These are phyloP conservation scores for Neofusicoccum ribis DNA, from an alignment of 2,329 filamentous ascomycete species.

Conservation along the genomic window DNA sequence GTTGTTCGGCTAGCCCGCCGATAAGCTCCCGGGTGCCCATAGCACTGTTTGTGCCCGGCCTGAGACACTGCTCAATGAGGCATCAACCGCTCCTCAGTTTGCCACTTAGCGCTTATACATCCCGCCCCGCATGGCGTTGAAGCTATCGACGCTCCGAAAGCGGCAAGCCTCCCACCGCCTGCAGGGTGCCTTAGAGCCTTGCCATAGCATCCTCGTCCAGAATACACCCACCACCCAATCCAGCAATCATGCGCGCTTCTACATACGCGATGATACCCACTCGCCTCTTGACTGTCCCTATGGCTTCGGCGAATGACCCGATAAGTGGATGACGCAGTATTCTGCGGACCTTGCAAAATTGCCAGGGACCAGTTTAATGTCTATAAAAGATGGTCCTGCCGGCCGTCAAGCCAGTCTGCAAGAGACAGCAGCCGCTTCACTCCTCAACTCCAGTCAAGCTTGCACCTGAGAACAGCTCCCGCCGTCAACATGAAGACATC, in stretches of 20 bases:
- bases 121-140: background rate
- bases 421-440: background rate
- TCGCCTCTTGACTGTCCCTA: background rate
- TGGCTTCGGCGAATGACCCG: slow-evolving; percentile 17
- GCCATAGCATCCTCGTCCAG: slow-evolving; percentile 1
- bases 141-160: background rate
- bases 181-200: slow-evolving; percentile 10
- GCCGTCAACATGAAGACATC: slow-evolving; percentile 13
- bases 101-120: background rate
- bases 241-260: slow-evolving; percentile 12
- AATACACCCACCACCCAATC: background rate
- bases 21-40: background rate
- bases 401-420: background rate
- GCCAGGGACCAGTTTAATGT: background rate
- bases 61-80: background rate
- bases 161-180: background rate
- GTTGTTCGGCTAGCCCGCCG: background rate
- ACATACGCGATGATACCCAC: slow-evolving; percentile 1
- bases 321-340: background rate
- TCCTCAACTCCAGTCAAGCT: background rate
- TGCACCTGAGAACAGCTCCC: background rate
- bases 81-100: background rate
- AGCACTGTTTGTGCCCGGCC: background rate
- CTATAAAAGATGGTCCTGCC: slow-evolving; percentile 10
- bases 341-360: slow-evolving; percentile 3